Conservation (phyloP, 345 rosid species). For the Excoecaria agallocha region DNA sequence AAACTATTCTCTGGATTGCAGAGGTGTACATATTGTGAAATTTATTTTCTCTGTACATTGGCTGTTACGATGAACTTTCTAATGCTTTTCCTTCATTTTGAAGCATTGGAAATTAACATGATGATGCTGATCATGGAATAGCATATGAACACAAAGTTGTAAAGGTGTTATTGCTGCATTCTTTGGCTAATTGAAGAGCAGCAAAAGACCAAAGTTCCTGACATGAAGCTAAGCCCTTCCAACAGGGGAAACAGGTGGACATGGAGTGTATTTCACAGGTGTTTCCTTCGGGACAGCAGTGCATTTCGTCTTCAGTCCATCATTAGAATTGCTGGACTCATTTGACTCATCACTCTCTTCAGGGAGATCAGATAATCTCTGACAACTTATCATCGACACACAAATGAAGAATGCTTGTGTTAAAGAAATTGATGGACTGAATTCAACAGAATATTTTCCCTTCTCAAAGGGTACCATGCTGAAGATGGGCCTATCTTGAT, state of each 20-base stretch:
- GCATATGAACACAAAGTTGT: too few species aligned
- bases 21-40: background rate
- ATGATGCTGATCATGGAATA: too few species aligned
- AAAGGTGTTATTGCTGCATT: background rate
- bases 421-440: constrained; percentile 50
- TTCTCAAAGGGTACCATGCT: constrained; percentile 48
- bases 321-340: constrained; percentile 19
- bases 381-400: constrained; percentile 46
- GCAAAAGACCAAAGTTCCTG: background rate
- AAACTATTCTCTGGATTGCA: background rate
- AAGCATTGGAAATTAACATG: background rate
- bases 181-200: background rate
- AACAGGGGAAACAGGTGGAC: constrained; percentile 79
- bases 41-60: constrained; percentile 20
- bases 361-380: constrained; percentile 33
- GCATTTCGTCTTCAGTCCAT: constrained; percentile 19
- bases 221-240: constrained; percentile 55
- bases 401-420: constrained; percentile 73
- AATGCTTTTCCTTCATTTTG: background rate
- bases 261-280: constrained; percentile 50
- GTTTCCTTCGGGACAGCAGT: constrained; percentile 12
- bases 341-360: constrained; percentile 17
- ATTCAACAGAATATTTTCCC: constrained; percentile 66
- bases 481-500: constrained; percentile 43
- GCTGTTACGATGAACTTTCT: background rate